phyloP scores from a whole-genome alignment of 2,329 filamentous ascomycete species.

The Stemphylium beticola region DNA sequence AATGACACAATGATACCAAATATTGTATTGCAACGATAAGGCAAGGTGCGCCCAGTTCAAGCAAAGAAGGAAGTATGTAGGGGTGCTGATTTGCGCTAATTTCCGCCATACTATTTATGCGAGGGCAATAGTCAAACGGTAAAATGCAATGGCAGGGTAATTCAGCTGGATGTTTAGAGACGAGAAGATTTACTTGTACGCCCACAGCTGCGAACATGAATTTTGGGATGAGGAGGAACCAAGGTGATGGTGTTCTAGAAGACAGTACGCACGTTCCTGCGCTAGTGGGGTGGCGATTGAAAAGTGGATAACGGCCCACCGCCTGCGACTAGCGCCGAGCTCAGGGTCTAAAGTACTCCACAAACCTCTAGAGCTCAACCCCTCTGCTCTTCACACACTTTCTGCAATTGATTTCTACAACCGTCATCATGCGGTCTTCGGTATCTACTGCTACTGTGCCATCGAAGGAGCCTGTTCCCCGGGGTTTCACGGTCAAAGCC shows the following conservation, averaged over 20 bases:
- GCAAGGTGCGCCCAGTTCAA: no score
- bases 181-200: no score
- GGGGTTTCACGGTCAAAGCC: conserved; percentile 31
- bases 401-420: conserved; percentile 8
- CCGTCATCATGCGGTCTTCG: conserved; percentile 44
- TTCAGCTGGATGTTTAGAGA: no score
- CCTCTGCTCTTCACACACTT: conserved; percentile 5
- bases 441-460: conserved; percentile 44
- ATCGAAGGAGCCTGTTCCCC: conserved; percentile 29
- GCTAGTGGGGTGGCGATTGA: conserved; percentile 10
- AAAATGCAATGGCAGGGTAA: no score
- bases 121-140: no score
- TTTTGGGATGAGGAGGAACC: no score
- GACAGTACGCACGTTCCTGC: conserved; percentile 4
- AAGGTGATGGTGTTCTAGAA: not conserved
- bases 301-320: conserved; percentile 3
- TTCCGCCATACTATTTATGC: no score
- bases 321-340: conserved; percentile 10
- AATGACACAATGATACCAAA: no score
- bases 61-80: no score
- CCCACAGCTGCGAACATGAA: no score
- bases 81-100: no score
- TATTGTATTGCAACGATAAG: no score
- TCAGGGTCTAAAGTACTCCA: conserved; percentile 15
- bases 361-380: conserved; percentile 8